Evolutionary conservation across 495 filamentous ascomycete species (phyloP), one percentile per base, ranked within the genome.

Genomic region (Lasiosphaeria hispida): DNA sequence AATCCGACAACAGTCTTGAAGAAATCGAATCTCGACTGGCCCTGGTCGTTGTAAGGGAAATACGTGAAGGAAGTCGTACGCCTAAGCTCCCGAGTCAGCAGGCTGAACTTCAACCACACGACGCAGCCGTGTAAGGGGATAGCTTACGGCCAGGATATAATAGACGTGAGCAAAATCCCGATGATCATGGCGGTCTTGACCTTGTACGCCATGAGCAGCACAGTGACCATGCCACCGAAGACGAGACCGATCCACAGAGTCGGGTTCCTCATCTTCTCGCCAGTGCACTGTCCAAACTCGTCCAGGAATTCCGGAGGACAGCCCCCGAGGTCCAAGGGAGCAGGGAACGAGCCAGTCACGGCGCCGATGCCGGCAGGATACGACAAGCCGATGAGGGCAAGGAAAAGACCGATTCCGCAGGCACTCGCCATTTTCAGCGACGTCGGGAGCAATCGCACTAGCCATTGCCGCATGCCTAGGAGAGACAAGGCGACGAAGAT

Each of bases 401-500:
- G 80, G 64, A 89, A 90, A 11, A 90, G 65, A 7, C 88, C 88
- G 41, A 91, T 91, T 7, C 88, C 88, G 0, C 85, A 84, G 42
- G 87, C 87, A 38, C 85, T 89, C 11, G 87, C 87, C 37, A 89
- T 83, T 64, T 91, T 91, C 60, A 91, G 87, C 18, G 85, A 88
- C 48, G 79, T 76, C 3, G 88, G 88, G 19, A 91, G 83, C 34
- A 87, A 82, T 57, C 83, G 84, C 13, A 88, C 88, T 13, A 91
- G 75, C 88, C 88, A 91, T 66, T 91, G 88, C 14, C 88, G 84
- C 77, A 90, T 84, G 19, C 88, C 88, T 34, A 87, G 75, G 4
- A 91, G 62, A 0, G 88, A 88, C 30, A 91, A 70, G 38, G 78
- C 75, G 37, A 80, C 63, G 60, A 80, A 80, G 60, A 80, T 72